These are phyloP conservation scores for Phytopythium chamaehyphon DNA, from an alignment of 352 stramenopile genomes.

Conservation along the genomic window DNA sequence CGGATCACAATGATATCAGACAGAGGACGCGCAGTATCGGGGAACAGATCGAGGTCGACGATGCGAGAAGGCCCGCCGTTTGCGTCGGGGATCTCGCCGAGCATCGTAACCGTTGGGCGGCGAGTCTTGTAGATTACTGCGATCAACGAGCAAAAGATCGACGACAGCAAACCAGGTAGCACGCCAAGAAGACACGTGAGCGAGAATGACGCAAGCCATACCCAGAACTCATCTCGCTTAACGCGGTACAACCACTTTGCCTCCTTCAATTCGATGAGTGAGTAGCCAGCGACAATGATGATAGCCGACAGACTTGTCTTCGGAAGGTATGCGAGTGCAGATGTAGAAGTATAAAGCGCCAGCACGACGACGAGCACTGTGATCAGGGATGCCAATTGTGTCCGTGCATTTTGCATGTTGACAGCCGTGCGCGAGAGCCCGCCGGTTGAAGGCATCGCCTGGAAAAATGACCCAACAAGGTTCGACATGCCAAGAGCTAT, in stretches of 20 bases:
- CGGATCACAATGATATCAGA: constrained; percentile 45
- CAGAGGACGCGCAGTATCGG: constrained; percentile 31
- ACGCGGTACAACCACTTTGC: constrained; percentile 76
- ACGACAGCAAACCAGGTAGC: constrained; percentile 39
- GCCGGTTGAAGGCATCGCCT: constrained; percentile 81
- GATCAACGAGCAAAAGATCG: constrained; percentile 52
- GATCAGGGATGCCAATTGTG: constrained; percentile 79
- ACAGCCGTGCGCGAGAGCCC: constrained; percentile 89
- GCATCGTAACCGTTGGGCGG: constrained; percentile 37
- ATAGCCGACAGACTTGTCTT: constrained; percentile 83
- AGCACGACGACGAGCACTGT: constrained; percentile 81
- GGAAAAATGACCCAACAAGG: constrained; percentile 81
- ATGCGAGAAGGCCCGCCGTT: constrained; percentile 18
- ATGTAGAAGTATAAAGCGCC: constrained; percentile 79
- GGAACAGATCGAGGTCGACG: constrained; percentile 40
- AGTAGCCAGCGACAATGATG: constrained; percentile 88
- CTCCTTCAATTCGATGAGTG: constrained; percentile 83
- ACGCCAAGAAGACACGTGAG: constrained; percentile 46
- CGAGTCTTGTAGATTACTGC: constrained; percentile 60
- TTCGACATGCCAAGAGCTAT: constrained; percentile 85
- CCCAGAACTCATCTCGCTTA: constrained; percentile 59
- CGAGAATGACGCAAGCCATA: constrained; percentile 54
- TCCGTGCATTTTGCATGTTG: constrained; percentile 86
- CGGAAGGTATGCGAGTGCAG: constrained; percentile 78
- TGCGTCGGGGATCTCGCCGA: constrained; percentile 31